These are phyloP conservation scores for Aplosporella prunicola DNA, from an alignment of 2,329 filamentous ascomycete genomes.

Conservation along the genomic window DNA sequence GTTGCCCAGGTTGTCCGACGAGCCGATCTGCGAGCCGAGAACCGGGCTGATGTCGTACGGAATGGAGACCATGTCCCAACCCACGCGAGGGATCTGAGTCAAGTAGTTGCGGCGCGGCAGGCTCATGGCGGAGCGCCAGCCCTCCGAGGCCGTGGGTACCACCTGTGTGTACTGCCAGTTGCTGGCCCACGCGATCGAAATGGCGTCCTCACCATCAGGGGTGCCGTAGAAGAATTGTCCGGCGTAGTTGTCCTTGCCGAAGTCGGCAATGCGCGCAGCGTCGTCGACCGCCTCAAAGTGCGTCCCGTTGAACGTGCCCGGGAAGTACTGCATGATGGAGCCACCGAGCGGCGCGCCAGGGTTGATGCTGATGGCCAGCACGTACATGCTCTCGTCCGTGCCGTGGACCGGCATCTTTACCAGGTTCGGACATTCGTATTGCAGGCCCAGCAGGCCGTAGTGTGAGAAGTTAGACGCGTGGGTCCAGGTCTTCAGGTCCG, in stretches of 20 bases:
- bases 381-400: conserved; percentile 32
- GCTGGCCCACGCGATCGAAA: conserved; percentile 48
- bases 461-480: conserved; percentile 49
- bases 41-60: conserved; percentile 43
- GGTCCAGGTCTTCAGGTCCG: conserved; percentile 50
- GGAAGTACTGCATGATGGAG: conserved; percentile 47
- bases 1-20: conserved; percentile 41
- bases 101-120: conserved; percentile 45
- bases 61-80: conserved; percentile 43
- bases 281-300: conserved; percentile 43
- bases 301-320: conserved; percentile 55
- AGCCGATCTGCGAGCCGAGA: conserved; percentile 32
- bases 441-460: conserved; percentile 43
- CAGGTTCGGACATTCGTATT: conserved; percentile 57
- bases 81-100: conserved; percentile 41
- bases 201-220: conserved; percentile 26
- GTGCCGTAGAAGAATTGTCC: conserved; percentile 47
- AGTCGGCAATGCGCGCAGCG: conserved; percentile 36
- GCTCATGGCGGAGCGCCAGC: conserved; percentile 45
- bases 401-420: conserved; percentile 44
- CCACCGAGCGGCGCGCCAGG: conserved; percentile 49
- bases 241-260: conserved; percentile 47
- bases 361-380: conserved; percentile 47
- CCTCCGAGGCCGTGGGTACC: conserved; percentile 47
- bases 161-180: conserved; percentile 51